A percentile compares a stretch with the other conserved stretches of the same genome.
These are phyloP conservation scores for Hypoxylon perforatum DNA, from an alignment of 495 filamentous ascomycete species.

Conservation along the genomic window DNA sequence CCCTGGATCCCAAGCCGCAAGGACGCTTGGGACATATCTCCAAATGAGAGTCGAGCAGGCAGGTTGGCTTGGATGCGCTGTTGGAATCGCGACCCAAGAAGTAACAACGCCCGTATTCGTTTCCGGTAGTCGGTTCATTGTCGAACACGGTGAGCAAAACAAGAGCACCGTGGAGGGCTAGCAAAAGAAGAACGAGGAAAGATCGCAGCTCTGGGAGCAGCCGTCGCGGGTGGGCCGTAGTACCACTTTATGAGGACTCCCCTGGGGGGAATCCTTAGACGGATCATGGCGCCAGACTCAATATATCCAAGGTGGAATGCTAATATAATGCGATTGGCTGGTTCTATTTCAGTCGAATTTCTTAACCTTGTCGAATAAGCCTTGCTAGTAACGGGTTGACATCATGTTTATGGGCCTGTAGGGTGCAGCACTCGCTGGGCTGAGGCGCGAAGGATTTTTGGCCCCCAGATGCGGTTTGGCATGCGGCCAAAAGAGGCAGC, in stretches of 20 bases:
- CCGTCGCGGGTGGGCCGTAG: constrained; percentile 18
- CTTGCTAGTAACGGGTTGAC: constrained; percentile 3
- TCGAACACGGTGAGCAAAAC: constrained; percentile 19
- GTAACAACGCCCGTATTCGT: constrained; percentile 39
- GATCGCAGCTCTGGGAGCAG: constrained; percentile 7
- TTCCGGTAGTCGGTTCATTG: constrained; percentile 41
- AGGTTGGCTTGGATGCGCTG: constrained; percentile 34
- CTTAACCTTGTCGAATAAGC: constrained; percentile 15
- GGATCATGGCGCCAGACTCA: background rate
- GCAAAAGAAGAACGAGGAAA: constrained; percentile 17
- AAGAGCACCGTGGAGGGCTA: constrained; percentile 4
- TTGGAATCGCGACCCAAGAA: constrained; percentile 43
- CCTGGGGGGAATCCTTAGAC: constrained; percentile 11
- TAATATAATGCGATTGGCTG: constrained; percentile 18
- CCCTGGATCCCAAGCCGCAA: constrained; percentile 44
- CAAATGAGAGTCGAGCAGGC: constrained; percentile 34
- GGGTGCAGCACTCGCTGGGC: background rate
- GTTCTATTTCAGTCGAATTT: constrained; percentile 37
- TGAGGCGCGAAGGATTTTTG: constrained; percentile 26
- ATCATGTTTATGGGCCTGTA: constrained; percentile 16
- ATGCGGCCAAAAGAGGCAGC: constrained; percentile 3
- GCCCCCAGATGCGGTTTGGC: constrained; percentile 7
- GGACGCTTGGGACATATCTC: constrained; percentile 21
- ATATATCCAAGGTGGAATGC: constrained; percentile 1
- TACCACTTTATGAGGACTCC: constrained; percentile 22